These are phyloP conservation scores for Agrocybe chaxingu DNA, from an alignment of 768 basidiomycete species.

Conservation along the genomic window DNA sequence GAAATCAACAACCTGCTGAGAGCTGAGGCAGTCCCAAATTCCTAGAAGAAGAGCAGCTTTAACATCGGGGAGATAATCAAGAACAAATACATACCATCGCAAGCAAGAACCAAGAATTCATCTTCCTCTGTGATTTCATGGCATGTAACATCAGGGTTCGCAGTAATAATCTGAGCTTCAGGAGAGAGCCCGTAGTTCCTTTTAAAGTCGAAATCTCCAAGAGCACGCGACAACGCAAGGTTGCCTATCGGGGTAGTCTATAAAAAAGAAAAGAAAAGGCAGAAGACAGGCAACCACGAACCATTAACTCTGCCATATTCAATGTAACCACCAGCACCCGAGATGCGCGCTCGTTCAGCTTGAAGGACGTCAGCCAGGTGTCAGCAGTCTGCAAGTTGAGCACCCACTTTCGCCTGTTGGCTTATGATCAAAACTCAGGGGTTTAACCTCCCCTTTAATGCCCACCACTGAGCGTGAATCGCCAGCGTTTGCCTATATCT, in stretches of 20 bases:
- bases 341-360: constrained; percentile 87
- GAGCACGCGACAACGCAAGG: constrained; percentile 88
- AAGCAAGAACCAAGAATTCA: constrained; percentile 95
- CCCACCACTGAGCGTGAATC: constrained; percentile 92
- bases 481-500: constrained; percentile 87
- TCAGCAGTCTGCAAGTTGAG: not conserved
- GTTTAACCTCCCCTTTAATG: constrained; percentile 80
- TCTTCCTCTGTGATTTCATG: constrained; percentile 87
- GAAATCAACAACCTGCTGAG: constrained; percentile 90
- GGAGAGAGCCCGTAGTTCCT: constrained; percentile 79
- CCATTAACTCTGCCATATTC: constrained; percentile 98
- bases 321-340: constrained; percentile 90
- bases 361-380: constrained; percentile 9
- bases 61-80: not conserved
- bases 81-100: constrained; percentile 66
- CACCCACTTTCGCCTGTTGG: constrained; percentile 78
- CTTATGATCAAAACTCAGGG: constrained; percentile 94
- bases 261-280: not conserved
- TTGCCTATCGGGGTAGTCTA: constrained; percentile 58
- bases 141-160: constrained; percentile 85
- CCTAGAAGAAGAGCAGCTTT: constrained; percentile 44
- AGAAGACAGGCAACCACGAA: constrained; percentile 26
- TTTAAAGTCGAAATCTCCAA: constrained; percentile 99
- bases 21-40: constrained; percentile 96
- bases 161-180: constrained; percentile 92